Evolutionary conservation across 805 yeast species (phyloP).

Genomic region (Yarrowia osloensis): DNA sequence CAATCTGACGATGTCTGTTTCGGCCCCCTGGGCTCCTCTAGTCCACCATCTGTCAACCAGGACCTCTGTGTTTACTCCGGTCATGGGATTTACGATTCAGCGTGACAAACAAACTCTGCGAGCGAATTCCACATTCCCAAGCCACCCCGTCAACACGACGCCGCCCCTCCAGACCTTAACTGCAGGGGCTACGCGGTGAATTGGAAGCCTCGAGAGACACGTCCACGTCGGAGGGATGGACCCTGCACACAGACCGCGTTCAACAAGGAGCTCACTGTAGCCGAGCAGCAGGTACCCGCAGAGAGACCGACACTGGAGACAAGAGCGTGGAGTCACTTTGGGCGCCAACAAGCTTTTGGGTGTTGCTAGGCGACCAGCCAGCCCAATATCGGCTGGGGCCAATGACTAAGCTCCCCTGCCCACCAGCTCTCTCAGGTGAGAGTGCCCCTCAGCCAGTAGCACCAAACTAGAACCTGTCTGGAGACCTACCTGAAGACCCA

Average conservation of each 20-base stretch:
- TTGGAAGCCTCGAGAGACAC: background rate
- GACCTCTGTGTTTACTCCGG: background rate
- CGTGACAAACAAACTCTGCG: constrained; percentile 7
- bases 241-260: background rate
- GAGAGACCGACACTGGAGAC: background rate
- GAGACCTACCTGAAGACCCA: background rate
- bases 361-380: background rate
- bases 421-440: background rate
- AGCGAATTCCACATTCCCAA: constrained; percentile 1
- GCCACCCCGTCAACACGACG: constrained; percentile 15
- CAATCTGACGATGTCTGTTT: background rate
- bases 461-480: background rate
- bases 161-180: background rate
- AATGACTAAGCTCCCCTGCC: background rate
- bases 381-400: too few species aligned
- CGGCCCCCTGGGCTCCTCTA: background rate
- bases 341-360: background rate
- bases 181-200: background rate
- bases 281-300: constrained; percentile 20
- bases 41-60: background rate
- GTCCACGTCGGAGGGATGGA: background rate
- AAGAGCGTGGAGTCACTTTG: background rate
- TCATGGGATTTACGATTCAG: background rate
- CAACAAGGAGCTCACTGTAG: constrained; percentile 1
- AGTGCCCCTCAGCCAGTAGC: background rate